Percentiles rank a stretch among this genome's conserved stretches.
Evolutionary conservation across 345 rosid species (phyloP).

Genomic region (Gossypium turneri): DNA sequence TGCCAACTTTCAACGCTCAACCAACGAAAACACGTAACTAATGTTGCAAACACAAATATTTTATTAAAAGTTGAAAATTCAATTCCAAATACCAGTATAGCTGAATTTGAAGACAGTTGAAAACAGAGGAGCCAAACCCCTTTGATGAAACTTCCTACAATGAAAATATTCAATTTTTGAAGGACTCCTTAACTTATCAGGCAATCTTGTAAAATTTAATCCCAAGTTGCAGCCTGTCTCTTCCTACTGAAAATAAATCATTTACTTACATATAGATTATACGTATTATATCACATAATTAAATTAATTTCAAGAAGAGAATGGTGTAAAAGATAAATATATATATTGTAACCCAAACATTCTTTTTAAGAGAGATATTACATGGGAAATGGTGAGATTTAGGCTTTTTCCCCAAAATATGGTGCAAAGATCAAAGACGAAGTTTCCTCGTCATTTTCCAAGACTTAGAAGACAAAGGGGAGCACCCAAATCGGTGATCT

Average conservation of each 20-base stretch:
- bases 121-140: too few species aligned
- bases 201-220: too few species aligned
- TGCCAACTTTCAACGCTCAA: background rate
- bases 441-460: background rate
- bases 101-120: too few species aligned
- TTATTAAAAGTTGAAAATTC: background rate
- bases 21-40: too few species aligned
- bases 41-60: too few species aligned
- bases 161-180: too few species aligned
- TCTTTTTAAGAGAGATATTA: conserved; percentile 11
- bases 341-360: conserved; percentile 14
- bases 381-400: conserved; percentile 2
- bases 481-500: conserved; percentile 12
- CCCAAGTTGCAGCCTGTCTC: too few species aligned
- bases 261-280: too few species aligned
- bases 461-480: background rate
- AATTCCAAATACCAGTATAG: too few species aligned
- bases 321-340: background rate
- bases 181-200: too few species aligned
- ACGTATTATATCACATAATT: background rate
- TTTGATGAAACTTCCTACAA: too few species aligned
- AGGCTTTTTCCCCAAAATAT: background rate
- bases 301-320: background rate
- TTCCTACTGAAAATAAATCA: too few species aligned
- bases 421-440: background rate